These are phyloP conservation scores for Pseudotsuga menziesii DNA, from an alignment of 75 land plant genomes.

Conservation along the genomic window DNA sequence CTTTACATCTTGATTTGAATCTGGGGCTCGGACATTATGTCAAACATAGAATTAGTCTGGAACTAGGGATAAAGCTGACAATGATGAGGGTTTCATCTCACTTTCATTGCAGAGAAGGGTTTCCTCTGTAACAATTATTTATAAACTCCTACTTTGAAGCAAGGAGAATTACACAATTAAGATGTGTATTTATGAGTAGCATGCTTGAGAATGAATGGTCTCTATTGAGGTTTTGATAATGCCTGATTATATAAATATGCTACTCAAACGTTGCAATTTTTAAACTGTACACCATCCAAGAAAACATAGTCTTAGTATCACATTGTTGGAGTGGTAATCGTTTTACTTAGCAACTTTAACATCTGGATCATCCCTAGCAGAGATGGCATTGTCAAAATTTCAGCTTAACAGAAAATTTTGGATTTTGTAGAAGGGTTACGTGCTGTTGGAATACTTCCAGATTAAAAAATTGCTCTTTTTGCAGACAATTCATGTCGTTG, in stretches of 20 bases:
- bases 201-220: background rate
- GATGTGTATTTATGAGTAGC: background rate
- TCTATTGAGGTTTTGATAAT: background rate
- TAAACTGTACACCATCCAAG: background rate
- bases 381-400: constrained; percentile 11
- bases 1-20: background rate
- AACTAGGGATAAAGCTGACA: background rate
- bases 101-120: background rate
- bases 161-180: background rate
- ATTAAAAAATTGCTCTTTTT: constrained; percentile 81
- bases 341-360: background rate
- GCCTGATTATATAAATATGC: background rate
- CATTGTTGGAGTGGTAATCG: background rate
- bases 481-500: constrained; percentile 93
- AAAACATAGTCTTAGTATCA: background rate
- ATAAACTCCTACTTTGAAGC: background rate
- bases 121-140: background rate
- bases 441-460: constrained; percentile 61
- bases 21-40: background rate
- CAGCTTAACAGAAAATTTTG: constrained; percentile 79
- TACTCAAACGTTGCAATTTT: background rate
- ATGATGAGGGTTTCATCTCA: background rate
- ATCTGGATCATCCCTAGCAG: background rate
- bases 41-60: background rate
- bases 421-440: constrained; percentile 82